Evolutionary conservation across 441 rosid genomes (phyloP).

Genomic region (Metrosideros polymorpha): DNA sequence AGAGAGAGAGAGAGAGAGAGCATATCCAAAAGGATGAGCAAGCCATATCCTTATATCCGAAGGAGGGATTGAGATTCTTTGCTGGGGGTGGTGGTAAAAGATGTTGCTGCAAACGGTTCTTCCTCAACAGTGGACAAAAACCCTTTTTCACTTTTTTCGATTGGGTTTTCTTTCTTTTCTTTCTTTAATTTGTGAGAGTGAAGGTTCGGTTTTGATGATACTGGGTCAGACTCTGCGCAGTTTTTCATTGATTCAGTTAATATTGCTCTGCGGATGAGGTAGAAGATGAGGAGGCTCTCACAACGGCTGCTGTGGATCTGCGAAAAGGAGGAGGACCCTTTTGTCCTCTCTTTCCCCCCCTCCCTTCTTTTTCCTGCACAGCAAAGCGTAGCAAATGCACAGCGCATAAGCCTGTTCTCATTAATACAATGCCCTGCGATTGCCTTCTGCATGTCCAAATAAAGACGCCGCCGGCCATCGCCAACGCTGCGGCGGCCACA

Average conservation of each 20-base stretch:
- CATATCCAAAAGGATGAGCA: conserved; percentile 6
- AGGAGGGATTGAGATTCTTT: background rate
- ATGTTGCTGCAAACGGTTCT: background rate
- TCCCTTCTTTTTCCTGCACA: background rate
- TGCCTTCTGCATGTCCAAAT: background rate
- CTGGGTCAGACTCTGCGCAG: background rate
- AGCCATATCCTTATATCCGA: background rate
- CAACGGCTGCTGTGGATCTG: background rate
- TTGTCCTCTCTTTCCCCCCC: background rate
- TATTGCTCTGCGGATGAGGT: background rate
- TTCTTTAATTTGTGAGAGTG: background rate
- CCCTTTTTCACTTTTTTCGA: background rate
- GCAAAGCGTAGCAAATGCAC: background rate
- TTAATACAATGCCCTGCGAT: background rate
- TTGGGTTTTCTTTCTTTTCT: background rate
- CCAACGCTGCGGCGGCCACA: too few species aligned
- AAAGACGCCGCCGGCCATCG: too few species aligned
- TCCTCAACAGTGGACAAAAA: background rate
- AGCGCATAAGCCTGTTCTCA: background rate
- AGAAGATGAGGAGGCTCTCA: background rate
- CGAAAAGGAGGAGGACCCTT: background rate
- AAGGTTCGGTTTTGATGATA: background rate
- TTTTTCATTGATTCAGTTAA: background rate
- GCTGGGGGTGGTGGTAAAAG: background rate
- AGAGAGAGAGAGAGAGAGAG: background rate